A percentile compares a stretch with the other conserved stretches of the same genome.
phyloP scores from a whole-genome alignment of 148 eudicot genomes.

The Hydrangea macrophylla region DNA sequence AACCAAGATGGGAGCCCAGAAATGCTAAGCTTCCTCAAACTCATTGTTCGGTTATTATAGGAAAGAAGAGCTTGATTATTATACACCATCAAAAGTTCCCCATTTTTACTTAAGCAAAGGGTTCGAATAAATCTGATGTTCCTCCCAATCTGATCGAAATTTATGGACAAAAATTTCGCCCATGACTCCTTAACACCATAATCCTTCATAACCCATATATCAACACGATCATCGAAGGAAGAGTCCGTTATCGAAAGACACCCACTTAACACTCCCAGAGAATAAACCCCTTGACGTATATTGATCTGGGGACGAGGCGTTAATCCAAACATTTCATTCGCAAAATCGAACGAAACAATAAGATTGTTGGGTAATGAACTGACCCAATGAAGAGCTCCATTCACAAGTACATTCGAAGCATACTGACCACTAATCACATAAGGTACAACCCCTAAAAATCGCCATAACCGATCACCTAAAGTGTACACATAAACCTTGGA shows the following conservation, averaged over 20 bases:
- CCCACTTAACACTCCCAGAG: neutral
- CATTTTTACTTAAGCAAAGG: neutral
- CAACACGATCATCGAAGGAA: neutral
- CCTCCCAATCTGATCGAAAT: neutral
- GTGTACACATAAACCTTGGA: neutral
- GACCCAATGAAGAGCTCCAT: slow-evolving; percentile 3
- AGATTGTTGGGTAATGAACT: neutral
- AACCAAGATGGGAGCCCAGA: slow-evolving; percentile 2
- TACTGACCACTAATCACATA: neutral
- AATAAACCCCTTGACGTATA: neutral
- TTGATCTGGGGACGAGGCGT: neutral
- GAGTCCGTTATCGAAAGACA: neutral
- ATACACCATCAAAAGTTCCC: neutral
- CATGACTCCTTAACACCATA: slow-evolving; percentile 8
- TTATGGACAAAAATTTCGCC: neutral
- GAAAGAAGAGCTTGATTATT: neutral
- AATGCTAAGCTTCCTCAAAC: neutral
- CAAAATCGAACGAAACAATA: neutral
- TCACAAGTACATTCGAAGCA: neutral
- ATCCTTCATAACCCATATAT: slow-evolving; percentile 8
- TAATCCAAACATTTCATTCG: neutral
- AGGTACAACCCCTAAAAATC: neutral
- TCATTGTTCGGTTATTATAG: neutral
- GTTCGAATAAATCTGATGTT: neutral
- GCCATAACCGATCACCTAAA: slow-evolving; percentile 4